Evolutionary conservation across 1,139 yeast species (phyloP).

Genomic region (Magnusiomyces clavatus): DNA sequence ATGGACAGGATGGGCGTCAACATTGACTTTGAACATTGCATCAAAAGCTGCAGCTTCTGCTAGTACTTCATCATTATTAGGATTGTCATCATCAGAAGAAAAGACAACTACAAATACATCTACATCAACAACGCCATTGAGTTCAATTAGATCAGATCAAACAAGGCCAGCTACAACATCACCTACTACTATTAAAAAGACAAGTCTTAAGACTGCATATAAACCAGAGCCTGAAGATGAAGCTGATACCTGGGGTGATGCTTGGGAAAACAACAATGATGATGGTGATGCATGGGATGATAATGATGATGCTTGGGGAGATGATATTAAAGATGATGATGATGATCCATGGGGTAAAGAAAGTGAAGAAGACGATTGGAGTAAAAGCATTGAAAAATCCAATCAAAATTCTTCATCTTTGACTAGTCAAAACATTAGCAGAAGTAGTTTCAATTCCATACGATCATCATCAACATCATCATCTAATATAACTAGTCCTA

Average conservation of each 20-base stretch:
- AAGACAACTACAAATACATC: slow-evolving; percentile 7
- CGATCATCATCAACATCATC: not conserved
- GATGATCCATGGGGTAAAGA: slow-evolving; percentile 6
- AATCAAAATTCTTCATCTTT: not conserved
- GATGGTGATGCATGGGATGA: slow-evolving; percentile 5
- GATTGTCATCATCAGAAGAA: not conserved
- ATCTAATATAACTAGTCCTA: too few relatives aligned
- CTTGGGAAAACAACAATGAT: not conserved
- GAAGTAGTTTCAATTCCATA: not conserved
- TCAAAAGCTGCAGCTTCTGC: slow-evolving; percentile 1
- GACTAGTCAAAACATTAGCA: not conserved
- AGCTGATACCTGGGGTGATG: not conserved
- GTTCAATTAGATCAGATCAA: not conserved
- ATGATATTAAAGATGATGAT: not conserved
- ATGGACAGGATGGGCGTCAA: slow-evolving; percentile 4
- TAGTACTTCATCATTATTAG: not conserved
- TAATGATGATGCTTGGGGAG: slow-evolving; percentile 5
- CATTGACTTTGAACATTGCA: not conserved
- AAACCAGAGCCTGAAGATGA: not conserved
- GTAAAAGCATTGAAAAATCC: not conserved
- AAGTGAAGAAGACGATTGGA: slow-evolving; percentile 7
- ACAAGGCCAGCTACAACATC: not conserved
- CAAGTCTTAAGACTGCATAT: not conserved
- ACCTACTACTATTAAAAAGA: not conserved
- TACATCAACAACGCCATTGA: not conserved